Evolutionary conservation across 2,329 filamentous ascomycete species (phyloP), one percentile per base, ranked within the genome.

Genomic region (Dothistroma septosporum): DNA sequence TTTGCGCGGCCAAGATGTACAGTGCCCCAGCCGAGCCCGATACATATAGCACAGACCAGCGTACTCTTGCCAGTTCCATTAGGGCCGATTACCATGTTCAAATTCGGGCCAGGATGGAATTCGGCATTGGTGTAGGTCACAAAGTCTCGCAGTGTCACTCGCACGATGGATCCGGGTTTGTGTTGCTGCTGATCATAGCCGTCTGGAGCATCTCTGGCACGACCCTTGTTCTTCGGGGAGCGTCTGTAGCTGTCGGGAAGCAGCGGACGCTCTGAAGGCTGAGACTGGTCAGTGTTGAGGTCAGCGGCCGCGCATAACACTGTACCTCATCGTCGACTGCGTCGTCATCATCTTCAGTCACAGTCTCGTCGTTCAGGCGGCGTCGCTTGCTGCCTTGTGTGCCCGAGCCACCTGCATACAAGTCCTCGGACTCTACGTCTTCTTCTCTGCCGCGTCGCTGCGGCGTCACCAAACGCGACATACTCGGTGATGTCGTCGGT

Each of bases 1-100:
- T 89, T 92, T 7, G 92, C 92, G 63, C 94, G 87, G 16, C 93
- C 94, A 16, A 99, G 83, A 69, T 92, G 85, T 75, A 88, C 85
- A 24, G 92, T 87, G 33, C 86, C 84, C 81, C 89, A 97, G 53
- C 94, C 94, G 28, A 99, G 79, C 2, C 94, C 94, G 14, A 99
- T 78, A 72, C 94, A 97, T 67, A 99, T 96, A 49, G 94, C 94
- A 76, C 94, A 99, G 48, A 99, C 93, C 28, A 99, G 82, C 0
- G 94, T 97, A 76, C 93, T 97, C 77, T 99, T 99, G 58, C 94
- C 94, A 0, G 94, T 97, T 35, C 94, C 94, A 71, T 99, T 99
- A n/a, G 94, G 94, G 0, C 94, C 94, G 68, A 99, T 96, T 57
- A 99, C 88, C 93, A 99, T 97, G 74, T 99, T 99, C 71, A 99